Conservation (phyloP, 1,284 basidiomycete genomes). For the Boletus albobrunnescens region DNA sequence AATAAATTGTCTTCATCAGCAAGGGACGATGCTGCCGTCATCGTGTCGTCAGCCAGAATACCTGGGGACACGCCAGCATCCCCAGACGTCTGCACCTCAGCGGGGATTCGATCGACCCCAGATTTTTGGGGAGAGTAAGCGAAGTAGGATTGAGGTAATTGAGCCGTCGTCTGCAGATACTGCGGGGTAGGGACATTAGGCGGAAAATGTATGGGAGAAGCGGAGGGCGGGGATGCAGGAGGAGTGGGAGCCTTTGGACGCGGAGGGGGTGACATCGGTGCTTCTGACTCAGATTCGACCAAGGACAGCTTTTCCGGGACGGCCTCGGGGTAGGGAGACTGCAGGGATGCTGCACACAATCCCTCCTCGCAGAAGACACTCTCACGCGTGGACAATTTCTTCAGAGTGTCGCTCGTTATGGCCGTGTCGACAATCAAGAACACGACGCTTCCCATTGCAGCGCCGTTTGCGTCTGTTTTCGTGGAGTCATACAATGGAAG, state of each 20-base stretch:
- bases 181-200: constrained; percentile 24
- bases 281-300: constrained; percentile 18
- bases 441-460: constrained; percentile 25
- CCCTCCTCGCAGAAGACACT: constrained; percentile 17
- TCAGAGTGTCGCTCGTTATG: constrained; percentile 16
- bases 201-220: constrained; percentile 14
- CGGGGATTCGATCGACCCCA: constrained; percentile 28
- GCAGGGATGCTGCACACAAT: too few relatives aligned
- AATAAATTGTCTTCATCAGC: constrained; percentile 10
- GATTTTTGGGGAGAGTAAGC: constrained; percentile 23
- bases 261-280: constrained; percentile 19
- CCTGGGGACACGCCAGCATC: constrained; percentile 18
- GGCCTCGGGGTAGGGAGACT: constrained; percentile 19
- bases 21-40: constrained; percentile 22
- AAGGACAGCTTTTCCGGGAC: constrained; percentile 22
- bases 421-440: constrained; percentile 24
- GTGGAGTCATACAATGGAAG: constrained; percentile 35
- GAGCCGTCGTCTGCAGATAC: constrained; percentile 21
- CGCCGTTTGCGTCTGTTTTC: constrained; percentile 27
- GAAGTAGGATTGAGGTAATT: constrained; percentile 29
- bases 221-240: constrained; percentile 13
- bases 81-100: constrained; percentile 9
- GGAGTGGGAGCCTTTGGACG: constrained; percentile 19
- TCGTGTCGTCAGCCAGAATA: constrained; percentile 9
- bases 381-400: constrained; percentile 16